These are phyloP conservation scores for Leccinum truebloodii DNA, from an alignment of 768 basidiomycete species.

Conservation along the genomic window DNA sequence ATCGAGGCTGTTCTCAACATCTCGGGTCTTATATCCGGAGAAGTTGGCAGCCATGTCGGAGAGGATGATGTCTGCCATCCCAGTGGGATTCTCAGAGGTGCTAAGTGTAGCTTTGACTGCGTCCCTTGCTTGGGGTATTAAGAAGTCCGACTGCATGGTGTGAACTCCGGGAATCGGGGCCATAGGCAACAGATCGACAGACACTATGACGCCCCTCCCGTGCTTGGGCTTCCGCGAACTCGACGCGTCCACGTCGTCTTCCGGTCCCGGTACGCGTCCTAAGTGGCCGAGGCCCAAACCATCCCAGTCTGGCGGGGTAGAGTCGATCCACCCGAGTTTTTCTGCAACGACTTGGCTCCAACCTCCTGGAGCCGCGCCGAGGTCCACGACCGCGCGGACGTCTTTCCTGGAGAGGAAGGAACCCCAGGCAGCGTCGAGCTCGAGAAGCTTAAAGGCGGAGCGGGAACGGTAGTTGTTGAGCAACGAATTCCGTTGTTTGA, in stretches of 20 bases:
- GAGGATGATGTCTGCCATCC: conserved; percentile 75
- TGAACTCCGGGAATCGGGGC: conserved; percentile 70
- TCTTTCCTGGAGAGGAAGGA: conserved; percentile 52
- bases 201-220: conserved; percentile 53
- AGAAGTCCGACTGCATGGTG: conserved; percentile 77
- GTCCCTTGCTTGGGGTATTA: conserved; percentile 50
- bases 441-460: conserved; percentile 89
- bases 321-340: conserved; percentile 53
- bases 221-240: conserved; percentile 28
- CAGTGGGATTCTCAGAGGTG: conserved; percentile 31
- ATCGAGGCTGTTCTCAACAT: conserved; percentile 67
- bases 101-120: conserved; percentile 44
- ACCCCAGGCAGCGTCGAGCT: conserved; percentile 62
- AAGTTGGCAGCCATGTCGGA: conserved; percentile 91
- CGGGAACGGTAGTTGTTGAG: conserved; percentile 70
- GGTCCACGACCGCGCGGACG: conserved; percentile 71
- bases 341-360: conserved; percentile 87
- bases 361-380: conserved; percentile 91
- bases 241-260: neutral
- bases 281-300: neutral
- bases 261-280: conserved; percentile 2
- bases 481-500: conserved; percentile 52
- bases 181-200: conserved; percentile 80
- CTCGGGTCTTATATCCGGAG: conserved; percentile 66
- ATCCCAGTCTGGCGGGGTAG: conserved; percentile 3